Base-by-base conservation (phyloP, 2,329 filamentous ascomycete species). In the Boeremia exigua region DNA sequence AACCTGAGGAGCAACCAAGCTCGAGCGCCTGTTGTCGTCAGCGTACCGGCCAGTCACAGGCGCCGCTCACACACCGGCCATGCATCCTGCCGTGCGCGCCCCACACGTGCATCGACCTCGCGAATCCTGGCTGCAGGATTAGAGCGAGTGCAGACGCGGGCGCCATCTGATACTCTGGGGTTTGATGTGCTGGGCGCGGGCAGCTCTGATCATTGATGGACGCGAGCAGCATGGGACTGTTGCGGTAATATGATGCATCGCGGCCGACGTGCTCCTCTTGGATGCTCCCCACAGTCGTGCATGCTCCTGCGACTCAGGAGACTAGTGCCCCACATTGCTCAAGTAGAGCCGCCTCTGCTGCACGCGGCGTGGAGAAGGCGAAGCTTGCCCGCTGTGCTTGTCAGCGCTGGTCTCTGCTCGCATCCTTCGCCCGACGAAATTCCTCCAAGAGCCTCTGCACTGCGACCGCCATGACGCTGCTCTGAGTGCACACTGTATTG, bases 361-460 rank as follows among this genome's bases (percentile, higher is more conserved):
- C 47, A 30, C 40, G 17, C 40, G 32, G 47, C 40, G 53, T 50
- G 53, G 53, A 50, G 53, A 47, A 47, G 53, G 43, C 47, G 53
- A 50, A 50, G 53, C 53, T 50, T 50, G 52, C 53, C 12, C 19
- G 45, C 34, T 43, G 47, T 30, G 39, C 37, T 45, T 34, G 39
- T 34, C 50, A 25, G 23, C 17, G 36, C 44, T 12, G 43, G 48
- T 14, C 32, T 44, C 39, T 54, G 29, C 33, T 43, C 53, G 34
- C 47, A 42, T 17, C 23, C 19, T 47, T 33, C 34, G 47, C 47
- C 47, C 43, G 28, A 32, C 42, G 19, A 23, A 34, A 17, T 17
- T 17, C 29, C 30, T 40, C 40, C 42, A 42, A 43, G 42, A 47
- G 47, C 37, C 42, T 38, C 30, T 37, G 42, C 36, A 33, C 14